Conservation (phyloP, 495 filamentous ascomycete species). For the Penicillium simplicissimum region DNA sequence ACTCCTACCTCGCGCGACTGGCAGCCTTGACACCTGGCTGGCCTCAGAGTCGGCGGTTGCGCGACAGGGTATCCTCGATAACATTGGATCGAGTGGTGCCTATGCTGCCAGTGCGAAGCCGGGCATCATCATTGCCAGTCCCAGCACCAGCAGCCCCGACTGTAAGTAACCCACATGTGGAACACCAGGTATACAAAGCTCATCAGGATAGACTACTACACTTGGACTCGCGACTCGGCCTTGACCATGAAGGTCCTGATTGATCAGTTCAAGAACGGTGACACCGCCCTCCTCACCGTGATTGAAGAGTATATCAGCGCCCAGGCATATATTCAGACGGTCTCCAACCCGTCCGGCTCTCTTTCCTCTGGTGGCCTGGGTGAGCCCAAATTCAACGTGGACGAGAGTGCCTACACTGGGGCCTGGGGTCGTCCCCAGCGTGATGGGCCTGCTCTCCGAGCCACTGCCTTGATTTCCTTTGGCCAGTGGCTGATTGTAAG, state of each 20-base stretch:
- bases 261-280: conserved; percentile 58
- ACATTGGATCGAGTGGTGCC: conserved; percentile 59
- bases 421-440: conserved; percentile 71
- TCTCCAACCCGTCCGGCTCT: conserved; percentile 60
- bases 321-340: conserved; percentile 61
- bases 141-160: conserved; percentile 57
- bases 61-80: conserved; percentile 53
- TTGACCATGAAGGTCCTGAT: conserved; percentile 62
- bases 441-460: conserved; percentile 70
- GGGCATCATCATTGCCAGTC: conserved; percentile 64
- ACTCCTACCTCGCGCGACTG: conserved; percentile 22
- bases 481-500: conserved; percentile 40
- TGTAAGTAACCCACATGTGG: conserved; percentile 54
- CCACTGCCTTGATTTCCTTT: conserved; percentile 56
- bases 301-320: conserved; percentile 58
- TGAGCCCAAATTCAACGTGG: conserved; percentile 54
- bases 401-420: conserved; percentile 60
- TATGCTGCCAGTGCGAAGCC: conserved; percentile 45
- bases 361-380: conserved; percentile 50
- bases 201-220: conserved; percentile 47
- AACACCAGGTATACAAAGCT: conserved; percentile 18
- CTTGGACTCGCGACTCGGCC: conserved; percentile 73
- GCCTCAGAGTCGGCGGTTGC: conserved; percentile 52
- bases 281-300: conserved; percentile 52
- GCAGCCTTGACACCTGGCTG: conserved; percentile 52